phyloP scores from a whole-genome alignment of 176 grass and related monocot species.

The Carex myosuroides region DNA sequence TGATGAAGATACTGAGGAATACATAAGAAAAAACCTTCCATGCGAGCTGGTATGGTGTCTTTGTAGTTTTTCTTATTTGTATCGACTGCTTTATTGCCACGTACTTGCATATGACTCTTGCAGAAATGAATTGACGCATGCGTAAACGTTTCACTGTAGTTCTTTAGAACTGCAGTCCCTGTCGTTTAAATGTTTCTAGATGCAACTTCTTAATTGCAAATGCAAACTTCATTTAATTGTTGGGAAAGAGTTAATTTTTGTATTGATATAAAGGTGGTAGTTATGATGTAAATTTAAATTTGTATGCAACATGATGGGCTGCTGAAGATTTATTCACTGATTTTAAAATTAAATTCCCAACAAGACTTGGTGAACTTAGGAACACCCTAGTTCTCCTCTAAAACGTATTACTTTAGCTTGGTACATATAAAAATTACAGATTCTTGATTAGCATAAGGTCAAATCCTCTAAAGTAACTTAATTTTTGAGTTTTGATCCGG shows the following conservation, averaged over 20 bases:
- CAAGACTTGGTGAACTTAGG: no score
- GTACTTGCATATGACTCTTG: neutral
- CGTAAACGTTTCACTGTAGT: neutral
- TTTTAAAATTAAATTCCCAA: no score
- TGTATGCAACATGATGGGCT: slow-evolving; percentile 49
- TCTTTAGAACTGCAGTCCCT: neutral
- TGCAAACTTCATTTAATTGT: neutral
- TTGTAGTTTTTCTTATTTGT: neutral
- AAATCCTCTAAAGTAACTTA: no score
- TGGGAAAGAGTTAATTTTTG: neutral
- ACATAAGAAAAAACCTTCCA: slow-evolving; percentile 85
- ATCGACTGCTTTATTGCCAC: neutral
- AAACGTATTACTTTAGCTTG: no score
- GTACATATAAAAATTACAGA: no score
- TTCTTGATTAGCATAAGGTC: no score
- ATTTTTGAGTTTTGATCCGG: no score
- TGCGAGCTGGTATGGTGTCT: slow-evolving; percentile 61
- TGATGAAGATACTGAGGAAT: slow-evolving; percentile 87
- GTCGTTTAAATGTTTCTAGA: neutral
- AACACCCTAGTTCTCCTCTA: no score
- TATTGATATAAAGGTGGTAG: neutral
- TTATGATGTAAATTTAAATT: slow-evolving; percentile 19
- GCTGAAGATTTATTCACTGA: slow-evolving; percentile 83
- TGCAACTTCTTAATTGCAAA: neutral
- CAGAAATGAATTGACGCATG: slow-evolving; percentile 10